Conservation (phyloP, 106 monocot genomes). For the Alisma plantagoaquatica region DNA sequence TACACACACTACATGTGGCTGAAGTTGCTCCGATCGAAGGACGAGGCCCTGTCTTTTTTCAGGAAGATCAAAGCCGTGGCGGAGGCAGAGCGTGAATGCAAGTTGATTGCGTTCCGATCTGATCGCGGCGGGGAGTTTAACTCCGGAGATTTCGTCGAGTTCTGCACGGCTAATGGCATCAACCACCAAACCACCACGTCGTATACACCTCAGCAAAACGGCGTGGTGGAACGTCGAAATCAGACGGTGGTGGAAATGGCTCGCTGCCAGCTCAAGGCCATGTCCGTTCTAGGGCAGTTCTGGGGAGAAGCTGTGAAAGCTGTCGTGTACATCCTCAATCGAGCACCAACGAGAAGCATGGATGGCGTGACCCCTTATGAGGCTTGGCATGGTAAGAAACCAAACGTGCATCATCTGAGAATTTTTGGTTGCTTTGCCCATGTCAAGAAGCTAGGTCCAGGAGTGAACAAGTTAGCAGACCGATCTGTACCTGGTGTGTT, state of each 20-base stretch:
- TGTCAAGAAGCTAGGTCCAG: neutral
- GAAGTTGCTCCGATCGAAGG: neutral
- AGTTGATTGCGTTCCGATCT: too few relatives aligned
- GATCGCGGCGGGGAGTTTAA: too few relatives aligned
- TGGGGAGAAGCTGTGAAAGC: neutral
- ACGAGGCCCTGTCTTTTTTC: neutral
- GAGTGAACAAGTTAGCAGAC: neutral
- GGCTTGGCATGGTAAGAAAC: neutral
- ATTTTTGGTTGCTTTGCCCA: neutral
- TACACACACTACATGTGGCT: neutral
- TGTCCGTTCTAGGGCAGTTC: neutral
- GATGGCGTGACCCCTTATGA: too few relatives aligned
- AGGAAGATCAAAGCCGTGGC: slow-evolving; percentile 2
- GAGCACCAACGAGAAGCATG: slow-evolving; percentile 3
- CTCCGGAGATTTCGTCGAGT: too few relatives aligned
- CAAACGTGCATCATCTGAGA: neutral
- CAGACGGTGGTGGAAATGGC: neutral
- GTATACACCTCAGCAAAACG: slow-evolving; percentile 3
- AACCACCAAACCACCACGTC: neutral
- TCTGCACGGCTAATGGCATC: neutral
- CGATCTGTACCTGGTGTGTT: too few relatives aligned
- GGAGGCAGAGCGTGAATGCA: neutral
- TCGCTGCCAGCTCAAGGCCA: neutral
- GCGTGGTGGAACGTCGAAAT: slow-evolving; percentile 1
- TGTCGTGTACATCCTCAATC: neutral